phyloP scores from a whole-genome alignment of 2,329 filamentous ascomycete species.

The Ophiostoma himal-ulmi region DNA sequence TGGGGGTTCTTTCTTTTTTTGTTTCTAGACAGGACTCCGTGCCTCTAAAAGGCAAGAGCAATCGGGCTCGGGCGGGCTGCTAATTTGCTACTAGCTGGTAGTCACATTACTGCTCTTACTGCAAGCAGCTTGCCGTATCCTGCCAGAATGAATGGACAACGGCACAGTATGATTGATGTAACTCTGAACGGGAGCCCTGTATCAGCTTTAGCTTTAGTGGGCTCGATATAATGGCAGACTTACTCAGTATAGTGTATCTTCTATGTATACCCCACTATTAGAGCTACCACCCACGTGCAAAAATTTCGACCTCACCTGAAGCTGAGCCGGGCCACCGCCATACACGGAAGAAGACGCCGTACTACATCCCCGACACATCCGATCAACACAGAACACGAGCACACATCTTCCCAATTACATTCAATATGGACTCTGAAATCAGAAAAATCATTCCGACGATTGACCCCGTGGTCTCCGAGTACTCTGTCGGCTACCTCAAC shows the following conservation, averaged over 20 bases:
- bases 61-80: background rate
- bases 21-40: conserved; percentile 1
- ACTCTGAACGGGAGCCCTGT: background rate
- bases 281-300: conserved; percentile 21
- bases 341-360: conserved; percentile 8
- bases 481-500: conserved; percentile 87
- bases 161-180: conserved; percentile 5
- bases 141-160: background rate
- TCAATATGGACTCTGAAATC: conserved; percentile 77
- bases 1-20: conserved; percentile 11
- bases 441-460: conserved; percentile 77
- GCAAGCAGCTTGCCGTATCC: background rate
- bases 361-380: background rate
- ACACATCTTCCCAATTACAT: too few species aligned
- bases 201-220: background rate
- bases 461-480: conserved; percentile 83
- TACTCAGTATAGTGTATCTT: too few species aligned
- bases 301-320: conserved; percentile 16
- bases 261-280: background rate
- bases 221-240: background rate
- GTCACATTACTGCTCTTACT: background rate
- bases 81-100: background rate
- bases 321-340: conserved; percentile 8
- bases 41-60: conserved; percentile 4
- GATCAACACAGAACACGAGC: background rate